Evolutionary conservation across 2,329 filamentous ascomycete species (phyloP), one percentile per base, ranked within the genome.

Genomic region (Ceratocystis cubensis): DNA sequence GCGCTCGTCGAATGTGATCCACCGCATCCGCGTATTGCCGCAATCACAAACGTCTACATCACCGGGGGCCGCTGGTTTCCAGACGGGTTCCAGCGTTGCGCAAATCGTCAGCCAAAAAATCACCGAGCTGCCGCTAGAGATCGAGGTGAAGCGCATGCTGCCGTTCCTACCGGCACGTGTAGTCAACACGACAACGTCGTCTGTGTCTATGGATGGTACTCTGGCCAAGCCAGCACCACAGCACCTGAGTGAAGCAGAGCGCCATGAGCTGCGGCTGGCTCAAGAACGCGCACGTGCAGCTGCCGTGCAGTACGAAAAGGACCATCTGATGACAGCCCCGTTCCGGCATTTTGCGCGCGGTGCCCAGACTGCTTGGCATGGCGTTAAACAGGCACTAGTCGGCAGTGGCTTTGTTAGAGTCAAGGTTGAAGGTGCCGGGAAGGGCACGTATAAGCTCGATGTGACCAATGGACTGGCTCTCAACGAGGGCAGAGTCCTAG

Each of bases 1-100:
- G 66, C 81, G 83, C 71, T 83, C 85, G 5, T 74, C 78, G 30
- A 79, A 80, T 64, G 78, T 89, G 62, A 79, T 90, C 70, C 79
- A 78, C 65, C 75, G 74, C 50, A 84, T 88, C 72, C 81, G 80
- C 37, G 78, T 85, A 15, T 74, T 87, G 17, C 81, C 81, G 1
- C 70, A 74, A 7, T 63, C 45, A 48, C 63, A 17, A 67, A 71
- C 22, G 65, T 68, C 17, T 64, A 70, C 0, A 64, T 65, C 4
- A 66, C 68, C 15, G 66, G 66, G 17, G 65, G 63, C 10, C 37
- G 3, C 37, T 41, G 13, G 37, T 5, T 28, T 65, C 5, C 30
- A 67, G 6, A 41, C 68, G 1, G 67, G 69, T 17, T 53, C 68
- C n/a, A 67, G 69, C 1, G 61, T 70, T 6, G 70, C 69, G 1